Conservation (phyloP, 176 grass and related monocot species). For the Bolboschoenus planiculmis region DNA sequence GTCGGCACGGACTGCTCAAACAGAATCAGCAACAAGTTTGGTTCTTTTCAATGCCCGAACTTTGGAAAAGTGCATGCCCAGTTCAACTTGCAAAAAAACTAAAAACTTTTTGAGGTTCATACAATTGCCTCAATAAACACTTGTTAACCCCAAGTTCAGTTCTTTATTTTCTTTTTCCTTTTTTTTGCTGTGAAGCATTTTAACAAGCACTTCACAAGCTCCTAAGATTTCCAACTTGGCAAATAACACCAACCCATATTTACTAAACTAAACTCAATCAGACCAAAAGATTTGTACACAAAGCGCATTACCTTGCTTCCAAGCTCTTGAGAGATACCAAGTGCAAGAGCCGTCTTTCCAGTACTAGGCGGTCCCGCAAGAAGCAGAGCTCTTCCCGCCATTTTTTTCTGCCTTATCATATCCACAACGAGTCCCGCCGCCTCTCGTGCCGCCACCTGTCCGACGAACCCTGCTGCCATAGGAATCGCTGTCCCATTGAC, state of each 20-base stretch:
- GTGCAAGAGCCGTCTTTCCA: slow-evolving; percentile 80
- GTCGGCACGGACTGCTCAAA: background rate
- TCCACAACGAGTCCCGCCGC: slow-evolving; percentile 61
- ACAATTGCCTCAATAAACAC: background rate
- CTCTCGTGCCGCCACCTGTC: slow-evolving; percentile 73
- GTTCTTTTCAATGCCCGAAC: background rate
- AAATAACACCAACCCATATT: background rate
- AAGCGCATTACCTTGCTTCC: slow-evolving; percentile 66
- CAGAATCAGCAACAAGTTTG: background rate
- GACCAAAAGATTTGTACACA: background rate
- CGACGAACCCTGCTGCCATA: slow-evolving; percentile 84
- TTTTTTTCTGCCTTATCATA: slow-evolving; percentile 96
- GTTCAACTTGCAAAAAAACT: background rate
- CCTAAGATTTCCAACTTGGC: background rate
- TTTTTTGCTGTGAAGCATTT: background rate
- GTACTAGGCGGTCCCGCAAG: slow-evolving; percentile 80
- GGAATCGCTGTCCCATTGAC: slow-evolving; percentile 45
- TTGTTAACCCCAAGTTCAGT: background rate
- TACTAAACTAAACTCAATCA: background rate
- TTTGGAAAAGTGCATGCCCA: background rate
- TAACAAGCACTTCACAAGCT: background rate
- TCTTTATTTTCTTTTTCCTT: background rate
- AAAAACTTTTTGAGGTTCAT: background rate
- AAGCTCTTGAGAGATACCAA: slow-evolving; percentile 90
- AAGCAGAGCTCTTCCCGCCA: slow-evolving; percentile 82